Evolutionary conservation across 2,329 filamentous ascomycete genomes (phyloP).

Genomic region (Lasiodiplodia gonubiensis): DNA sequence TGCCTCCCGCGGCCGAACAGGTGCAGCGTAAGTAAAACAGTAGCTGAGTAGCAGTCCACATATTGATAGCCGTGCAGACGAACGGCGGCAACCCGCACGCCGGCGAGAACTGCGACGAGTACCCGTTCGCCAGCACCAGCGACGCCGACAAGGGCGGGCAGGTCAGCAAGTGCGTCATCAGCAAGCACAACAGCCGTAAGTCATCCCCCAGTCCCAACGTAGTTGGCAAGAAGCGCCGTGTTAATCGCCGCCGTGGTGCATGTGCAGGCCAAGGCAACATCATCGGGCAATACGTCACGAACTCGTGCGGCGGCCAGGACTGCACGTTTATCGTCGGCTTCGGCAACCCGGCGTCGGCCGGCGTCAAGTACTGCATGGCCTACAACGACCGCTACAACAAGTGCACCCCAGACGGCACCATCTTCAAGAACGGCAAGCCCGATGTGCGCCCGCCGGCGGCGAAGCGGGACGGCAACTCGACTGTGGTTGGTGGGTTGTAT

Average conservation of each 20-base stretch:
- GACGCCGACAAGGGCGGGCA: neutral
- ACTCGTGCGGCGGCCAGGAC: neutral
- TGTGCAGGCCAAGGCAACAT: neutral
- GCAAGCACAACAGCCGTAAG: constrained; percentile 36
- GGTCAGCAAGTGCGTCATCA: constrained; percentile 23
- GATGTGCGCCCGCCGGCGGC: neutral
- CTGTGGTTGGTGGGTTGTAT: neutral
- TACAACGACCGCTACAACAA: neutral
- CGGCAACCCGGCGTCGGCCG: neutral
- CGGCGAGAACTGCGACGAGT: neutral
- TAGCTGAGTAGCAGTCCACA: neutral
- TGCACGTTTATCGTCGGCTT: neutral
- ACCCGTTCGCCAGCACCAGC: neutral
- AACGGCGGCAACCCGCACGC: neutral
- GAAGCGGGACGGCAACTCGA: neutral
- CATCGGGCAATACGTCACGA: neutral
- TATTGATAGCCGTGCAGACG: neutral
- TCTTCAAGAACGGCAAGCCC: neutral
- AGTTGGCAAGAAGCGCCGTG: too few species aligned
- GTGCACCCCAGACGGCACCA: neutral
- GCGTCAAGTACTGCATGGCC: neutral
- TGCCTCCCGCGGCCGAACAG: neutral
- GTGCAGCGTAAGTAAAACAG: neutral
- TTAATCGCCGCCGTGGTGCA: too few species aligned
- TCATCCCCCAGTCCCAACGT: too few species aligned